A percentile compares a stretch with the other conserved stretches of the same genome.
phyloP scores from a whole-genome alignment of 495 filamentous ascomycete genomes.

The Penicillium maclennaniae region DNA sequence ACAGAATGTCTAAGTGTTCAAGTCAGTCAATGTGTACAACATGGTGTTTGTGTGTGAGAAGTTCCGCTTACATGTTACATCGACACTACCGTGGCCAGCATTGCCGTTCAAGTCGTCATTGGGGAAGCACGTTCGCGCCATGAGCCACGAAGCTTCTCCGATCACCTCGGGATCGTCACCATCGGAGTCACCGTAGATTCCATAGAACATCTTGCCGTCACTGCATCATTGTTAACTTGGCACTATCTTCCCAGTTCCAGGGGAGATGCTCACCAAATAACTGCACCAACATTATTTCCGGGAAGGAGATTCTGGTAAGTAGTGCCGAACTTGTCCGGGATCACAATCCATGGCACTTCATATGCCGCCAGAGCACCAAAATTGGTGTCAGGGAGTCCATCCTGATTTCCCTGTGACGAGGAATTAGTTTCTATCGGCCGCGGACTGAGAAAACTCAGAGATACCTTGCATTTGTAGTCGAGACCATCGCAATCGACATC shows the following conservation, averaged over 20 bases:
- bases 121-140: conserved; percentile 39
- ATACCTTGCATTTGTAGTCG: conserved; percentile 30
- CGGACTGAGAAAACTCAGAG: background rate
- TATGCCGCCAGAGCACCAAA: conserved; percentile 38
- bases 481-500: conserved; percentile 41
- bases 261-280: conserved; percentile 30
- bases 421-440: background rate
- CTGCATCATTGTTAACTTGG: background rate
- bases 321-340: conserved; percentile 29
- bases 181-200: conserved; percentile 37
- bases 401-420: conserved; percentile 27
- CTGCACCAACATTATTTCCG: conserved; percentile 37
- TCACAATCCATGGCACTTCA: conserved; percentile 38
- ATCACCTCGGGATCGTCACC: conserved; percentile 33
- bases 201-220: conserved; percentile 39
- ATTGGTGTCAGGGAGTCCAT: conserved; percentile 31
- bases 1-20: conserved; percentile 30
- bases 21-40: background rate
- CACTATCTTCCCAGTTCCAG: background rate
- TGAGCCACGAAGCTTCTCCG: conserved; percentile 39
- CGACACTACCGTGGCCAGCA: conserved; percentile 23
- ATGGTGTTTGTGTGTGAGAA: background rate
- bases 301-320: conserved; percentile 22
- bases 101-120: conserved; percentile 32
- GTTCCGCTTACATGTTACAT: conserved; percentile 33